Evolutionary conservation across 495 filamentous ascomycete species (phyloP).

Genomic region (Filosporella fistucella): DNA sequence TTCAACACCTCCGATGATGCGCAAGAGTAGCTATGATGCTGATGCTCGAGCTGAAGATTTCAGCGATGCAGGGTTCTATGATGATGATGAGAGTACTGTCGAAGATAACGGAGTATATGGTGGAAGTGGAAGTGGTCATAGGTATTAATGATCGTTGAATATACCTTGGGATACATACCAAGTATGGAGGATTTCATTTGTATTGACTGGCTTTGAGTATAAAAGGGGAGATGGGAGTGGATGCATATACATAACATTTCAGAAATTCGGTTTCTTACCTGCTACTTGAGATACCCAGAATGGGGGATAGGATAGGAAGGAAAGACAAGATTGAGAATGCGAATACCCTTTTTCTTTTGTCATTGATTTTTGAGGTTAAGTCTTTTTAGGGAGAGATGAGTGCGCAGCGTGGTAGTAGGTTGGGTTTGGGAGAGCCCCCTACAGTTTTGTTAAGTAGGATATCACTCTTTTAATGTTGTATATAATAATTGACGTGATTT

Average conservation of each 20-base stretch:
- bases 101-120: constrained; percentile 16
- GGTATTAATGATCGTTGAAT: neutral
- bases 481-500: too few relatives aligned
- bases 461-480: too few relatives aligned
- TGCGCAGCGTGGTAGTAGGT: neutral
- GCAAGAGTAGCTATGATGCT: constrained; percentile 62
- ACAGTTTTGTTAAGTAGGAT: too few relatives aligned
- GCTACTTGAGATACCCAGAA: too few relatives aligned
- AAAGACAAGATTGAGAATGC: neutral
- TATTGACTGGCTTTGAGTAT: neutral
- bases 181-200: constrained; percentile 7
- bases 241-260: neutral
- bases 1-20: constrained; percentile 67
- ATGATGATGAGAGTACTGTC: constrained; percentile 36
- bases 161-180: neutral
- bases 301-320: neutral
- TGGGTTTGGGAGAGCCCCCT: too few relatives aligned
- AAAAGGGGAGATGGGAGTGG: neutral
- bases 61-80: constrained; percentile 52
- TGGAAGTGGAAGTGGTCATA: neutral
- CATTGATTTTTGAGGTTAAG: neutral
- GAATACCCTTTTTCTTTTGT: constrained; percentile 10
- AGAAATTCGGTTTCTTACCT: too few relatives aligned
- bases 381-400: too few relatives aligned
- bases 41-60: constrained; percentile 60